A percentile compares a stretch with the other conserved stretches of the same genome.
Evolutionary conservation across 2,329 filamentous ascomycete genomes (phyloP).

Genomic region (Monilinia aucupariae): DNA sequence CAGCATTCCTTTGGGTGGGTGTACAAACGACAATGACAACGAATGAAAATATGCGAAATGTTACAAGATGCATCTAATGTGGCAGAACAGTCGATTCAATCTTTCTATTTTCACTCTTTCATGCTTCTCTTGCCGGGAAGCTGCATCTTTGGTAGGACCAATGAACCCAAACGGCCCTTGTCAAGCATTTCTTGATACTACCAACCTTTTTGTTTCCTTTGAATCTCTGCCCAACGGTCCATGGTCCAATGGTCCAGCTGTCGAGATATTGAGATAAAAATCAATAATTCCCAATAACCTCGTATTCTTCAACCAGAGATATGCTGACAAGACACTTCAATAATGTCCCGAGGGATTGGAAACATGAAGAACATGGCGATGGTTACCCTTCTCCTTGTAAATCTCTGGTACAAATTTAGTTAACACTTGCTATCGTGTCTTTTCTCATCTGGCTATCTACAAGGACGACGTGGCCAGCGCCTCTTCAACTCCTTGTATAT

Average conservation of each 20-base stretch:
- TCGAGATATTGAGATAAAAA: not conserved
- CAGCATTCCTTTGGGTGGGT: not conserved
- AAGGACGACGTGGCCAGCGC: slow-evolving; percentile 11
- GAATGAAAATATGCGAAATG: not conserved
- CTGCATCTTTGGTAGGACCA: not conserved
- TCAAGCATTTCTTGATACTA: slow-evolving; percentile 2
- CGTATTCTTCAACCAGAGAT: slow-evolving; percentile 11
- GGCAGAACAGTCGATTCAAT: not conserved
- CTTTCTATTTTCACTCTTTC: not conserved
- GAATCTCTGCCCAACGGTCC: not conserved
- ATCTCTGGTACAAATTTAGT: not conserved
- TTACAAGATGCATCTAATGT: not conserved
- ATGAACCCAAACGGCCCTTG: not conserved
- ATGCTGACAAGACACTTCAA: not conserved
- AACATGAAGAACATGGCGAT: not conserved
- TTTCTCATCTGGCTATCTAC: not conserved
- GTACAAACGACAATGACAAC: not conserved
- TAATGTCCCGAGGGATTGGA: not conserved
- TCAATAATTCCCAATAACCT: not conserved
- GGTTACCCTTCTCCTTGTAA: not conserved
- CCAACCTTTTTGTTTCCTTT: not conserved
- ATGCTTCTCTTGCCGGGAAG: not conserved
- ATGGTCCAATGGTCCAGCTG: not conserved
- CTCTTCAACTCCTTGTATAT: slow-evolving; percentile 10
- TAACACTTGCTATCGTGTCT: not conserved